Evolutionary conservation across 345 rosid species (phyloP).

Genomic region (Hibiscus syriacus): DNA sequence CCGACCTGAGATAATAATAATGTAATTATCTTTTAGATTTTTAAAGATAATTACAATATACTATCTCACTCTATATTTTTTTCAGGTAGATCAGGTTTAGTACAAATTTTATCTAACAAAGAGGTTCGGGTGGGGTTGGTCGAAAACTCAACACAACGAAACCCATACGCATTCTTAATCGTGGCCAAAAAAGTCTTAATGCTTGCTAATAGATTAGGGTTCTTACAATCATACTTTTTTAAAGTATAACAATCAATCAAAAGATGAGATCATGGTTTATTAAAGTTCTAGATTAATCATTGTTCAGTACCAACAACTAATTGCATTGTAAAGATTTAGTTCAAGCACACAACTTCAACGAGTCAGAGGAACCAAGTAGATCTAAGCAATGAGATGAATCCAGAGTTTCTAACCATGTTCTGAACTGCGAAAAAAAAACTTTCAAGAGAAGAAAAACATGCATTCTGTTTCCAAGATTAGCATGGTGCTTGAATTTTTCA

Average conservation of each 20-base stretch:
- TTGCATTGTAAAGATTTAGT: not conserved
- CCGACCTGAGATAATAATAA: too few relatives aligned
- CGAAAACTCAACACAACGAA: too few relatives aligned
- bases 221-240: too few relatives aligned
- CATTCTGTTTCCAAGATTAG: not conserved
- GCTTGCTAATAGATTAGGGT: not conserved
- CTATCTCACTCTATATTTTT: too few relatives aligned
- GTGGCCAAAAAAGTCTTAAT: not conserved
- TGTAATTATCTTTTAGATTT: too few relatives aligned
- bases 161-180: too few relatives aligned
- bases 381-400: not conserved
- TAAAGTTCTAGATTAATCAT: not conserved
- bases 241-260: not conserved
- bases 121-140: too few relatives aligned
- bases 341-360: not conserved
- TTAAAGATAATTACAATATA: too few relatives aligned
- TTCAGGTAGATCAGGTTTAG: too few relatives aligned
- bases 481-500: not conserved
- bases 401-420: not conserved
- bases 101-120: too few relatives aligned
- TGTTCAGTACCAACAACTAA: not conserved
- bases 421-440: not conserved
- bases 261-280: too few relatives aligned
- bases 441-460: not conserved
- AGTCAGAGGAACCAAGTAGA: not conserved